Evolutionary conservation across 139 green algal genomes (phyloP).

Genomic region (Chlamydomonas urium): DNA sequence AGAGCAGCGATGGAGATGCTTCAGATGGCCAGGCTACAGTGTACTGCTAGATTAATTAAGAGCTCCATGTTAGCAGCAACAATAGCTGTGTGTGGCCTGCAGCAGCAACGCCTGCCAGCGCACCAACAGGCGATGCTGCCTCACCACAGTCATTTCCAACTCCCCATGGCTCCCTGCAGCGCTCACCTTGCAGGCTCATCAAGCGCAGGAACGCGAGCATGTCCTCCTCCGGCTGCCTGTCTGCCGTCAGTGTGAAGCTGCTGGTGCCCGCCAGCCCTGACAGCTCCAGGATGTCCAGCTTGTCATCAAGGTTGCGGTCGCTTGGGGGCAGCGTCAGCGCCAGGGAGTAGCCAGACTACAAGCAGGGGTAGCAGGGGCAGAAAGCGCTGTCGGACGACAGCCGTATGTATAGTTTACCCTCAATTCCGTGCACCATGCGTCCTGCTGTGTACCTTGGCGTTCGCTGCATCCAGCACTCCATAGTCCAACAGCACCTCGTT

Average conservation of each 20-base stretch:
- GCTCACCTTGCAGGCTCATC: conserved; percentile 53
- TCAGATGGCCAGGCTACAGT: too few species aligned
- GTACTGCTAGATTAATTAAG: too few species aligned
- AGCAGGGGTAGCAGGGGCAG: too few species aligned
- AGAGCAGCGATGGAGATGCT: not conserved
- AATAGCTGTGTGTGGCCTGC: too few species aligned
- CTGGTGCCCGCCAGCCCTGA: conserved; percentile 14
- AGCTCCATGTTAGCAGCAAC: too few species aligned
- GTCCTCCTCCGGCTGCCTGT: conserved; percentile 33
- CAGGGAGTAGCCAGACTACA: conserved; percentile 71
- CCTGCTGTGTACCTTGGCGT: conserved; percentile 40
- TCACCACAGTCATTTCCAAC: too few species aligned
- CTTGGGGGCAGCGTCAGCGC: conserved; percentile 61
- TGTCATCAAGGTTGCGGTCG: conserved; percentile 82
- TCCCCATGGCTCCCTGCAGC: too few species aligned
- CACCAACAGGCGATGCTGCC: too few species aligned
- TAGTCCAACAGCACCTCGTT: conserved; percentile 73
- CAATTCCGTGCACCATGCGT: too few species aligned
- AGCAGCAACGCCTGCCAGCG: too few species aligned
- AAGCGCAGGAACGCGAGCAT: conserved; percentile 83
- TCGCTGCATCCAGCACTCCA: conserved; percentile 55
- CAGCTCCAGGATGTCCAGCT: conserved; percentile 82
- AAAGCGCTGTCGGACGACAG: too few species aligned
- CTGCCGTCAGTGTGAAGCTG: conserved; percentile 49
- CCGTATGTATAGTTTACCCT: too few species aligned